Percentiles rank a stretch among this genome's conserved stretches.
These are phyloP conservation scores for Sergeia podlipaevii DNA, from an alignment of 208 protist species.

Conservation along the genomic window DNA sequence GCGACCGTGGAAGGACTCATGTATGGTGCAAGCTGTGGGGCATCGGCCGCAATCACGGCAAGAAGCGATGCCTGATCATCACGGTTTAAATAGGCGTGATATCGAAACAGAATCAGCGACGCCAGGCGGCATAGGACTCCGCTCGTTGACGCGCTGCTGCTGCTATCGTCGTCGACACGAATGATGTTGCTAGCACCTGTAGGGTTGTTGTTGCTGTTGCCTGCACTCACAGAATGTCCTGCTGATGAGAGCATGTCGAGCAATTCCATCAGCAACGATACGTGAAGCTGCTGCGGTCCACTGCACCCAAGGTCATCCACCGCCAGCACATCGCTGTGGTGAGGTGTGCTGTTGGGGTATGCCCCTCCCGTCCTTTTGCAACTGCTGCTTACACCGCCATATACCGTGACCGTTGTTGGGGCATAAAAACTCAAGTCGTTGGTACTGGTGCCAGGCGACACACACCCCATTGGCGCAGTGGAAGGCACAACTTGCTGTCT, in stretches of 20 bases:
- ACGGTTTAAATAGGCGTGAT: constrained; percentile 43
- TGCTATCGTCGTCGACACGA: too few relatives aligned
- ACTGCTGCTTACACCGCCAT: neutral
- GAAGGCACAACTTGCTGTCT: too few relatives aligned
- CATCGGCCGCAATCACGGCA: constrained; percentile 25
- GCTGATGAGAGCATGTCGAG: constrained; percentile 44
- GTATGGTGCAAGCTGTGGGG: constrained; percentile 24
- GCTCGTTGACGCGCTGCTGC: constrained; percentile 14
- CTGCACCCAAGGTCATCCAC: constrained; percentile 17
- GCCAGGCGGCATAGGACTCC: constrained; percentile 42
- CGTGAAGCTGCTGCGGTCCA: constrained; percentile 22
- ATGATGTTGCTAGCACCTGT: too few relatives aligned
- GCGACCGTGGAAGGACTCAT: constrained; percentile 17
- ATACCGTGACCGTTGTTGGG: too few relatives aligned
- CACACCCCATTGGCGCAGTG: too few relatives aligned
- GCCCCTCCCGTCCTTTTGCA: constrained; percentile 1
- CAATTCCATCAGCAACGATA: constrained; percentile 61
- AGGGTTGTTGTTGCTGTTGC: too few relatives aligned
- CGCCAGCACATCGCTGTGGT: too few relatives aligned
- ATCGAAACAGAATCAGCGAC: constrained; percentile 69
- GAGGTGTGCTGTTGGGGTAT: too few relatives aligned
- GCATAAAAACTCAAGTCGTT: too few relatives aligned
- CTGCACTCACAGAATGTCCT: too few relatives aligned
- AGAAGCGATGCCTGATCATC: constrained; percentile 38
- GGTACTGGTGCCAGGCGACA: too few relatives aligned